These are phyloP conservation scores for Hypoxylon fuscum DNA, from an alignment of 495 filamentous ascomycete genomes.

Conservation along the genomic window DNA sequence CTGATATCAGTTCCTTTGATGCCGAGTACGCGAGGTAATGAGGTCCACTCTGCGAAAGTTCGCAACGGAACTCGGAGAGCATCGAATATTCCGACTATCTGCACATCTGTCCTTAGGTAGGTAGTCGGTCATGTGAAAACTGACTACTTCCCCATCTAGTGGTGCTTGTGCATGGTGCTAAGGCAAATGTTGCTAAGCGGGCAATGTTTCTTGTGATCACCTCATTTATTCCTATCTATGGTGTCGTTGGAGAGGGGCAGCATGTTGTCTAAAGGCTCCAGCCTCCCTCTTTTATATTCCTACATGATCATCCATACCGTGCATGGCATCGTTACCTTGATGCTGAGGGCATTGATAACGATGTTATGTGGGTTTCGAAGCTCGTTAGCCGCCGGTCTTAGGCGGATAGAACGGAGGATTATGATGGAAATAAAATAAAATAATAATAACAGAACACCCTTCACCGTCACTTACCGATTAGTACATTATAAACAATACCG, in stretches of 20 bases:
- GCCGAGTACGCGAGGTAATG: conserved; percentile 6
- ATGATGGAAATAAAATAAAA: conserved; percentile 12
- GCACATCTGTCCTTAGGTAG: too few relatives aligned
- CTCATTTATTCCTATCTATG: conserved; percentile 19
- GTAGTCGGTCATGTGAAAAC: conserved; percentile 18
- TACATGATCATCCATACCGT: conserved; percentile 7
- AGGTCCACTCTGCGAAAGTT: conserved; percentile 10
- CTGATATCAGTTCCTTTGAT: conserved; percentile 6
- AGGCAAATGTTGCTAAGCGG: conserved; percentile 17
- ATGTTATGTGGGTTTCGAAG: neutral
- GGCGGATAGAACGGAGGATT: conserved; percentile 8
- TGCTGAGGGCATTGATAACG: conserved; percentile 14
- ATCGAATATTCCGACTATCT: conserved; percentile 7
- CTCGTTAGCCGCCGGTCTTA: neutral
- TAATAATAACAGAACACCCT: neutral
- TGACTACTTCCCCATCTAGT: neutral
- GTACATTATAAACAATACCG: conserved; percentile 5
- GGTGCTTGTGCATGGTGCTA: conserved; percentile 26
- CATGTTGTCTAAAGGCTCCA: conserved; percentile 8
- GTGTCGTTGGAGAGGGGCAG: conserved; percentile 16
- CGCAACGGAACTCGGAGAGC: conserved; percentile 6
- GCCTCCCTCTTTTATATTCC: conserved; percentile 25
- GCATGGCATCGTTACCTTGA: conserved; percentile 1
- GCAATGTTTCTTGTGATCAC: conserved; percentile 11
- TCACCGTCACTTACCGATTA: conserved; percentile 19